These are phyloP conservation scores for Xylaria sp. DNA, from an alignment of 495 filamentous ascomycete species.

Conservation along the genomic window DNA sequence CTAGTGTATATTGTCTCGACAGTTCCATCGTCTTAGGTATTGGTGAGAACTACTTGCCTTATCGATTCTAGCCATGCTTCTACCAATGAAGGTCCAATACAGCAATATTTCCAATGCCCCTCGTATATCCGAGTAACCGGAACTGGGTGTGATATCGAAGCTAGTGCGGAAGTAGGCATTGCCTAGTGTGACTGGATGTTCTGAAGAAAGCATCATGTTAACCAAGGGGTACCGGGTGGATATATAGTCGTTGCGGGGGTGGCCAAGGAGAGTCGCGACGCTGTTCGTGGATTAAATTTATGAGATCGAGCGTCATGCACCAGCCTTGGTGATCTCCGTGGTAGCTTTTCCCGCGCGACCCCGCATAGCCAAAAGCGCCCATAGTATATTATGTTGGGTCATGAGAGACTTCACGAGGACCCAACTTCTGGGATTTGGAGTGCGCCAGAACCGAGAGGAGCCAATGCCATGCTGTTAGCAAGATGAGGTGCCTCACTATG, in stretches of 20 bases:
- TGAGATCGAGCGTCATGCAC: not conserved
- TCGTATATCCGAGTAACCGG: not conserved
- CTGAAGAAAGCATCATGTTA: not conserved
- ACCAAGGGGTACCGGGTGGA: too few relatives aligned
- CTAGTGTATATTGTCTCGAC: not conserved
- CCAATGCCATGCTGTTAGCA: not conserved
- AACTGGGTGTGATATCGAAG: not conserved
- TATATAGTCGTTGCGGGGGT: not conserved
- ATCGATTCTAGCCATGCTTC: not conserved
- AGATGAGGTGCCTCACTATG: not conserved
- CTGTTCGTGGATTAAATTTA: conserved; percentile 26
- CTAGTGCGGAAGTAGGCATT: not conserved
- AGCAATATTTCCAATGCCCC: not conserved
- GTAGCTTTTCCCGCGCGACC: not conserved
- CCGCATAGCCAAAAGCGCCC: not conserved
- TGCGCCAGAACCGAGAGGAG: not conserved
- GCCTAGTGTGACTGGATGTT: not conserved
- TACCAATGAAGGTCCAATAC: not conserved
- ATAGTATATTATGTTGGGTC: not conserved
- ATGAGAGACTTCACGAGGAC: not conserved
- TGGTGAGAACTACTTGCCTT: not conserved
- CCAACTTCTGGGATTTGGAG: not conserved
- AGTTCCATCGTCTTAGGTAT: not conserved
- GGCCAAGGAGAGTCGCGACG: not conserved
- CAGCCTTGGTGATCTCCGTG: not conserved